Percentiles rank a stretch among this genome's conserved stretches.
phyloP scores from a whole-genome alignment of 306 rosid genomes.

The Cicer arietinum region DNA sequence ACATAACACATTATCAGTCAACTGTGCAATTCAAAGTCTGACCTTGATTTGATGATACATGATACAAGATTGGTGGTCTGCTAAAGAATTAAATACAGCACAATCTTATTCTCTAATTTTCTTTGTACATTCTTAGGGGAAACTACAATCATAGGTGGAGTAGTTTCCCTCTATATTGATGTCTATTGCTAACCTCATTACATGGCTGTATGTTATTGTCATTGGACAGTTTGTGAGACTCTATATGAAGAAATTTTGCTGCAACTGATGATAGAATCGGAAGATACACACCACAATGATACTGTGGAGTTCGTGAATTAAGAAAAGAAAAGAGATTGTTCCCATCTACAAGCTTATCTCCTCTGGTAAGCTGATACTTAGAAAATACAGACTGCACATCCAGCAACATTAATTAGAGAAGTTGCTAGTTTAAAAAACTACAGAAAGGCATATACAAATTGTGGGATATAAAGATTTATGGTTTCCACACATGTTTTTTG shows the following conservation, averaged over 20 bases:
- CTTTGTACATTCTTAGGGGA: conserved; percentile 45
- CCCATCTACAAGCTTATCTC: conserved; percentile 81
- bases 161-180: conserved; percentile 29
- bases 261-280: conserved; percentile 12
- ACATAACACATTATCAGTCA: conserved; percentile 3
- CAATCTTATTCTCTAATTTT: not conserved
- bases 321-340: conserved; percentile 20
- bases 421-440: conserved; percentile 17
- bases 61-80: not conserved
- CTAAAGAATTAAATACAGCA: conserved; percentile 18
- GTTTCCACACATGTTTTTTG: not conserved
- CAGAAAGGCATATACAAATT: not conserved
- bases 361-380: conserved; percentile 87
- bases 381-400: conserved; percentile 86
- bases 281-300: conserved; percentile 36
- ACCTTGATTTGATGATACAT: conserved; percentile 19
- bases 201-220: conserved; percentile 38
- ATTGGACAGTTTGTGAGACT: conserved; percentile 6
- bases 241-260: conserved; percentile 37
- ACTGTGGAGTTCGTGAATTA: conserved; percentile 42
- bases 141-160: conserved; percentile 36
- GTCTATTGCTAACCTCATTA: conserved; percentile 26
- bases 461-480: no score
- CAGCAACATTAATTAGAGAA: conserved; percentile 28
- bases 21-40: conserved; percentile 30